Percentiles rank a stretch among this genome's conserved stretches.
These are phyloP conservation scores for Boletellus ananas DNA, from an alignment of 768 basidiomycete species.

Conservation along the genomic window DNA sequence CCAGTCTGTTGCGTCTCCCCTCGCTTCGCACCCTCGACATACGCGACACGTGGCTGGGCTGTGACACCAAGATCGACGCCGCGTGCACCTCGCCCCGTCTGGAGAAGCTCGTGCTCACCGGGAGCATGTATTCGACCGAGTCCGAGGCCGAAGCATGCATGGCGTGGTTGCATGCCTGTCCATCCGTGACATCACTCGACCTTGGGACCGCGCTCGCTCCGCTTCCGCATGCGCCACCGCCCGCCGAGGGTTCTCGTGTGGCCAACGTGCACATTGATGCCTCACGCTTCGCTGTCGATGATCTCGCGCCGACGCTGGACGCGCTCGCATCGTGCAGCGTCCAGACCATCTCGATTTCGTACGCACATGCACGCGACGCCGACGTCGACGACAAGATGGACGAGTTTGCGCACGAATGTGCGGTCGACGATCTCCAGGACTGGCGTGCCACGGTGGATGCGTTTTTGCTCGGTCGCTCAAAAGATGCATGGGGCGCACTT, in stretches of 20 bases:
- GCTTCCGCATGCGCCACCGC: neutral
- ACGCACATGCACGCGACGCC: slow-evolving; percentile 6
- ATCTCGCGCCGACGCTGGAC: slow-evolving; percentile 21
- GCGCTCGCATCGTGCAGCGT: slow-evolving; percentile 14
- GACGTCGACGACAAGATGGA: slow-evolving; percentile 12
- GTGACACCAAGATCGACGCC: slow-evolving; percentile 23
- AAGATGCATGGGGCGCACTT: slow-evolving; percentile 17
- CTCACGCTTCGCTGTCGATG: slow-evolving; percentile 21
- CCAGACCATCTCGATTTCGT: slow-evolving; percentile 22
- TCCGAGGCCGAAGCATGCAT: slow-evolving; percentile 23
- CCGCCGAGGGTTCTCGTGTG: slow-evolving; percentile 6
- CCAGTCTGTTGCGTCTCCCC: slow-evolving; percentile 61
- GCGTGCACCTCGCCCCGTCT: neutral
- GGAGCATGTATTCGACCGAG: slow-evolving; percentile 28
- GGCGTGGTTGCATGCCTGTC: slow-evolving; percentile 26
- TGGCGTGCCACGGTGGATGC: slow-evolving; percentile 21
- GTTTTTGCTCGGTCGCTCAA: slow-evolving; percentile 16
- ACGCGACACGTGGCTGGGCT: slow-evolving; percentile 67
- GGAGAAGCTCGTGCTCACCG: slow-evolving; percentile 25
- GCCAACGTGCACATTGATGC: slow-evolving; percentile 26
- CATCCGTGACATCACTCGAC: slow-evolving; percentile 16
- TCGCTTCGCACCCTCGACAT: slow-evolving; percentile 59
- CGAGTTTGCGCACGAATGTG: slow-evolving; percentile 28
- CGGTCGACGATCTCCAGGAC: slow-evolving; percentile 30
- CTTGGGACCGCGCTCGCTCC: slow-evolving; percentile 23